Base-by-base conservation (phyloP, 1,284 basidiomycete genomes). In the Inonotus obliquus region DNA sequence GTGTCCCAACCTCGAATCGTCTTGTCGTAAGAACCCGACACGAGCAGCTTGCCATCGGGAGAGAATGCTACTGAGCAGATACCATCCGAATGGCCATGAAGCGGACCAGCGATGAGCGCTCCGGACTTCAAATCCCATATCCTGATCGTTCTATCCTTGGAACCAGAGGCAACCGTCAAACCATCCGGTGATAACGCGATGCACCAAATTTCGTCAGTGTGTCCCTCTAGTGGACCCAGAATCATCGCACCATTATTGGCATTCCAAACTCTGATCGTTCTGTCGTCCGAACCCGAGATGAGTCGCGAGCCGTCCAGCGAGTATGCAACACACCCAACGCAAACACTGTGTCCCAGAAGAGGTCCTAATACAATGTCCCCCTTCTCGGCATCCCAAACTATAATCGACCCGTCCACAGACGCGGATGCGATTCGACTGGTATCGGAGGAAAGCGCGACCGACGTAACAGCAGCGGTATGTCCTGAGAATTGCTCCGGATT, bases 151-250 rank as follows among this genome's bases (percentile, higher is more conserved):
- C 54, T 29, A 51, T 70, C 67, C 1, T 63, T 60, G 11, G 68
- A 66, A 5, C 65, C 69, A 0, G 68, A 69, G 0, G 62, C 66
- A 21, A 71, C 54, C 3, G 51, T 59, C 29, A 23, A 51, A 45
- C 66, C 64, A 54, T 70, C 66, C 11, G 69, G 68, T 0, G 70
- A 69, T 60, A 69, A 71, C 0, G 56, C 56, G 48, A 45, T 7
- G 21, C 25, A 29, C 4, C 29, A 19, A 25, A 49, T 23, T 13
- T 13, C 5, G 13, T 17, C 10, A 1, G 21, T 25, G 11, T 49
- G 47, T 2, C 47, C 47, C 14, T 49, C 65, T 57, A 78, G 73
- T 10, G 73, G 66, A 57, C 72, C 70, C 51, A 65, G 14, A 17
- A 49, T 29, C 2, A 49, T 17, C 41, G 17, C 29, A 25, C 29